Evolutionary conservation across 352 stramenopile genomes (phyloP).

Genomic region (Pythium brachiatum): DNA sequence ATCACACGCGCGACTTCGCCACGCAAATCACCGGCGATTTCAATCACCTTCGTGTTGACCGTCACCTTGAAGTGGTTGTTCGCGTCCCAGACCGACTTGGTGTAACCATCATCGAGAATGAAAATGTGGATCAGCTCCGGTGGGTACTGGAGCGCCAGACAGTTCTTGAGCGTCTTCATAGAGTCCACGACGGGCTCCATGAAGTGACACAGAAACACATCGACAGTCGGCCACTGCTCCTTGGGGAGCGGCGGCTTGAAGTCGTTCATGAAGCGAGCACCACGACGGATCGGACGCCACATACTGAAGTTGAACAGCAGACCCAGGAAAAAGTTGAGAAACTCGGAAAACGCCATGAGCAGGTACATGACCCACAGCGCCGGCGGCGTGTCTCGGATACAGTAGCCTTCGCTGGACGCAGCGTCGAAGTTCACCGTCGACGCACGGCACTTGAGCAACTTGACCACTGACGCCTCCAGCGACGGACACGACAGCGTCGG

Average conservation of each 20-base stretch:
- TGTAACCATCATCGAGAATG: conserved; percentile 89
- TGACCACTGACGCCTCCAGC: conserved; percentile 50
- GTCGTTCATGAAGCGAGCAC: conserved; percentile 86
- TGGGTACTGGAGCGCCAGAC: conserved; percentile 84
- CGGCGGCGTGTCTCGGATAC: conserved; percentile 61
- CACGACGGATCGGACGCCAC: conserved; percentile 87
- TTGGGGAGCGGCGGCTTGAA: conserved; percentile 88
- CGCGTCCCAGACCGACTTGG: conserved; percentile 85
- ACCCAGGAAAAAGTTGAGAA: conserved; percentile 86
- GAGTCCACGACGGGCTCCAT: conserved; percentile 84
- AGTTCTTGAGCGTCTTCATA: conserved; percentile 87
- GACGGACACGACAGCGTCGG: conserved; percentile 66
- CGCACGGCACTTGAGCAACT: conserved; percentile 40
- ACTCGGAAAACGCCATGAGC: conserved; percentile 86
- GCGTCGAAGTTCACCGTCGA: conserved; percentile 77
- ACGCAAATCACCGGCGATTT: conserved; percentile 79
- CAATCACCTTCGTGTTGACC: conserved; percentile 90
- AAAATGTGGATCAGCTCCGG: conserved; percentile 84
- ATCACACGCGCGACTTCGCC: conserved; percentile 80
- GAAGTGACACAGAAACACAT: conserved; percentile 90
- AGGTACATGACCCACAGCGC: conserved; percentile 81
- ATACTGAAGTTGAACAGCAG: conserved; percentile 91
- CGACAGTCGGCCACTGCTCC: conserved; percentile 86
- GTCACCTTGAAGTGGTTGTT: conserved; percentile 91
- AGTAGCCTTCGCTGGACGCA: conserved; percentile 66